Percentiles rank a stretch among this genome's conserved stretches.
These are phyloP conservation scores for Blastobotrys niveus DNA, from an alignment of 1,139 yeast species.

Conservation along the genomic window DNA sequence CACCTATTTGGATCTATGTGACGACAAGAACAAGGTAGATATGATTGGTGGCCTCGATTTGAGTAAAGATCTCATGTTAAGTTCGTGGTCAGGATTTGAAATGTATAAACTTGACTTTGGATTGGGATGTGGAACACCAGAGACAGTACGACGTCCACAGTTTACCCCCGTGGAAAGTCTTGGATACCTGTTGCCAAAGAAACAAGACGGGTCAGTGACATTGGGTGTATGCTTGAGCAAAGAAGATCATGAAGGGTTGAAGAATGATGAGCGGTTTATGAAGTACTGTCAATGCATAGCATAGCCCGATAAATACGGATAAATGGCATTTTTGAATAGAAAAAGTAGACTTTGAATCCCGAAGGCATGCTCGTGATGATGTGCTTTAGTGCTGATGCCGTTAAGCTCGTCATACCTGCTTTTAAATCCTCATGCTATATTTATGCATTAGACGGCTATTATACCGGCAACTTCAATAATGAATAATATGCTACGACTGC, in stretches of 20 bases:
- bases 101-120: conserved; percentile 17
- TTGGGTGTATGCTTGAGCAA: conserved; percentile 15
- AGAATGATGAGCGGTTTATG: too few species aligned
- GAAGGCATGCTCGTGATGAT: too few species aligned
- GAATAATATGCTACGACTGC: too few species aligned
- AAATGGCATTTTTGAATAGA: too few species aligned
- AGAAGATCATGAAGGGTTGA: conserved; percentile 14
- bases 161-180: conserved; percentile 19
- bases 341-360: too few species aligned
- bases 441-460: too few species aligned
- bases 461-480: too few species aligned
- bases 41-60: conserved; percentile 13
- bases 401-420: too few species aligned
- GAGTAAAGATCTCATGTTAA: conserved; percentile 15
- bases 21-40: conserved; percentile 9
- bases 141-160: conserved; percentile 18
- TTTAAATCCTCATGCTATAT: too few species aligned
- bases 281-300: too few species aligned
- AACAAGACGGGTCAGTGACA: conserved; percentile 16
- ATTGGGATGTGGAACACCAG: conserved; percentile 19
- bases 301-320: too few species aligned
- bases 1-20: conserved; percentile 4
- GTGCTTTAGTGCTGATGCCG: too few species aligned
- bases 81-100: conserved; percentile 20
- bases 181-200: conserved; percentile 18